A percentile compares a stretch with the other conserved stretches of the same genome.
These are phyloP conservation scores for Penicillium palitans DNA, from an alignment of 2,329 filamentous ascomycete genomes.

Conservation along the genomic window DNA sequence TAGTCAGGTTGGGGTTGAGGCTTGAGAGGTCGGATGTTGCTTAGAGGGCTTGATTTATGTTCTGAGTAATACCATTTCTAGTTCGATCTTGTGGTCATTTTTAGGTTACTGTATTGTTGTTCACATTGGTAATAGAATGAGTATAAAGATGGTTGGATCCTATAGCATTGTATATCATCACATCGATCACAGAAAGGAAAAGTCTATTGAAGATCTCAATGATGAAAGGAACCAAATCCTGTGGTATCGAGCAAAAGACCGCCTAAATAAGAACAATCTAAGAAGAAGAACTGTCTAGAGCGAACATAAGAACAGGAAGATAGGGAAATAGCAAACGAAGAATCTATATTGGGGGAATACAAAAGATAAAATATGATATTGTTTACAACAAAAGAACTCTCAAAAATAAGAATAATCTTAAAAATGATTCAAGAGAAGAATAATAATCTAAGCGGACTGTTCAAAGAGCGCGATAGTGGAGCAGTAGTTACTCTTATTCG, in stretches of 20 bases:
- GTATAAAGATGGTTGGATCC: not conserved
- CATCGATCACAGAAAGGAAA: not conserved
- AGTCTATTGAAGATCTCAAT: constrained; percentile 18
- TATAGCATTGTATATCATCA: not conserved
- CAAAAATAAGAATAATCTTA: not conserved
- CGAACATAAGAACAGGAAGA: too few species aligned
- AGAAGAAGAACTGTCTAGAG: not conserved
- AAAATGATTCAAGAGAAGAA: not conserved
- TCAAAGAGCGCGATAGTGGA: constrained; percentile 48
- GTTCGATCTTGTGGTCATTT: too few species aligned
- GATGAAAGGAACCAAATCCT: not conserved
- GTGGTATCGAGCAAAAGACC: constrained; percentile 14
- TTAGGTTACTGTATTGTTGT: not conserved
- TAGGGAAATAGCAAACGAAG: too few species aligned
- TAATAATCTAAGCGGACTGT: constrained; percentile 23
- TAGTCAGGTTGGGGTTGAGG: too few species aligned
- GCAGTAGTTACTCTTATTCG: constrained; percentile 46
- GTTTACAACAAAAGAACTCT: not conserved
- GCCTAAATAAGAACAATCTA: not conserved
- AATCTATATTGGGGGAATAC: too few species aligned
- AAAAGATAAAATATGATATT: not conserved
- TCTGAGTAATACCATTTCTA: too few species aligned
- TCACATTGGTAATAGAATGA: not conserved
- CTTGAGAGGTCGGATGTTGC: too few species aligned
- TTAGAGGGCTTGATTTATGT: too few species aligned